phyloP scores from a whole-genome alignment of 306 rosid genomes.

The Gynostemma pentaphyllum region DNA sequence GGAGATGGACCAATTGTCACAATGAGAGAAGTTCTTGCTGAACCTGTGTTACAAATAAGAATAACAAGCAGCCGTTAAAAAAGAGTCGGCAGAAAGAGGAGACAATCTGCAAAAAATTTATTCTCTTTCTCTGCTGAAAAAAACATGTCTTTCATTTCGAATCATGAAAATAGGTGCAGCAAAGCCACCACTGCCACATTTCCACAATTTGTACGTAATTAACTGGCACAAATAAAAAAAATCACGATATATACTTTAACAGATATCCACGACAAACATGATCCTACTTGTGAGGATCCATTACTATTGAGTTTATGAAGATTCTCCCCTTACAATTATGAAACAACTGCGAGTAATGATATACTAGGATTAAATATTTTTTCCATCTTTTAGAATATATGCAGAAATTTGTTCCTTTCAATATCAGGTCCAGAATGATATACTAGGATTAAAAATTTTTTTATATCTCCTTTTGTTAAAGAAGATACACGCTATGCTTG shows the following conservation, averaged over 20 bases:
- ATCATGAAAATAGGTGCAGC: neutral
- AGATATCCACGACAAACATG: too few relatives aligned
- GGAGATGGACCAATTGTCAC: constrained; percentile 98
- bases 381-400: too few relatives aligned
- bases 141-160: neutral
- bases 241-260: too few relatives aligned
- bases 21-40: constrained; percentile 93
- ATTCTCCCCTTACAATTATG: neutral
- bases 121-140: neutral
- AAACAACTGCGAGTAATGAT: neutral
- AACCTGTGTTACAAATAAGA: constrained; percentile 45
- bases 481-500: neutral
- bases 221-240: neutral
- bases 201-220: neutral
- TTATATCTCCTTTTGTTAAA: neutral
- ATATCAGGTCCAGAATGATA: too few relatives aligned
- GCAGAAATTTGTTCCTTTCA: too few relatives aligned
- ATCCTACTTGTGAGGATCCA: neutral
- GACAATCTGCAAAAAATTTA: neutral
- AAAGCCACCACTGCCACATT: neutral
- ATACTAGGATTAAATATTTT: neutral
- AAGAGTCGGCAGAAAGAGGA: constrained; percentile 2
- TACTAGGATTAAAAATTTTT: neutral
- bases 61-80: neutral
- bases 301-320: neutral